Evolutionary conservation across 164 flowering plant genomes (phyloP).

Genomic region (Berberis vulgaris): DNA sequence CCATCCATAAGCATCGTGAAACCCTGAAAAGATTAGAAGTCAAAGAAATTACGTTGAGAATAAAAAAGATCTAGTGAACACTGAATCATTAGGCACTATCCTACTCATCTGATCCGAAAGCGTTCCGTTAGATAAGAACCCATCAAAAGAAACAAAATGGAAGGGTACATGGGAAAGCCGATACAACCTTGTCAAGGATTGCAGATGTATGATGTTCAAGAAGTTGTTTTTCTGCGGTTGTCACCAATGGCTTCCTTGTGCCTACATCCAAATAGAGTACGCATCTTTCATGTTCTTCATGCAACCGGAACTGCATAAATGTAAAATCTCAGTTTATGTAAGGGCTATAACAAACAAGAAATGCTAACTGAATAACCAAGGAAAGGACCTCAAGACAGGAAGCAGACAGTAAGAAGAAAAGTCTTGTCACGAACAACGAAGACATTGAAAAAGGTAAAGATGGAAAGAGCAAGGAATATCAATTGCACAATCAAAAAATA

Average conservation of each 20-base stretch:
- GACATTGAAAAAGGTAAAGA: background rate
- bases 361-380: background rate
- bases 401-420: background rate
- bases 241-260: conserved; percentile 80
- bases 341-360: too few species aligned
- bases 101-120: background rate
- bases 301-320: conserved; percentile 70
- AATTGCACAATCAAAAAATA: background rate
- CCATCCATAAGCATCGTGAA: conserved; percentile 91
- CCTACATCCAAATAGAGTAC: conserved; percentile 69
- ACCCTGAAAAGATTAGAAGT: conserved; percentile 40
- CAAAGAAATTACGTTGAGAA: background rate
- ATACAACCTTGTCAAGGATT: conserved; percentile 79
- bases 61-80: too few species aligned
- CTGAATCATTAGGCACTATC: too few species aligned
- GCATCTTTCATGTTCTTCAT: conserved; percentile 96
- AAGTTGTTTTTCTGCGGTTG: conserved; percentile 82
- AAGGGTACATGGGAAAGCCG: conserved; percentile 1
- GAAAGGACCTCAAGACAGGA: background rate
- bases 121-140: background rate
- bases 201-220: conserved; percentile 82
- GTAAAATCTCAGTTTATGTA: too few species aligned
- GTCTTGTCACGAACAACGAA: background rate
- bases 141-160: background rate
- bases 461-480: background rate